Conservation (phyloP, 2,329 filamentous ascomycete genomes). For the Teratosphaeria pseudoeucalypti region DNA sequence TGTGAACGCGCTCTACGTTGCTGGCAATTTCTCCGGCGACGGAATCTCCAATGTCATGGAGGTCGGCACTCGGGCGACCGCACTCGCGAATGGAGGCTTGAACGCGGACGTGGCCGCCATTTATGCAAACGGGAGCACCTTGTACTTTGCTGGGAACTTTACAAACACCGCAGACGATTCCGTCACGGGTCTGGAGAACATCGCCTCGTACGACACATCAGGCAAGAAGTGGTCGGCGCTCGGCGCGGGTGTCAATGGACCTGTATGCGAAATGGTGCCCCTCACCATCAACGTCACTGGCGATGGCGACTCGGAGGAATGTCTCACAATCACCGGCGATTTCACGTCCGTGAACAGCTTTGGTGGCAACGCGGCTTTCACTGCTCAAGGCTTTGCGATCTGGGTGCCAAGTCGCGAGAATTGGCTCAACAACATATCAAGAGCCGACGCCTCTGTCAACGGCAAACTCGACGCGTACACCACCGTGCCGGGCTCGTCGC, state of each 20-base stretch:
- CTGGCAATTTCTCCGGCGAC: conserved; percentile 69
- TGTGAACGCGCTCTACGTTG: conserved; percentile 60
- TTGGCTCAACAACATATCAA: conserved; percentile 72
- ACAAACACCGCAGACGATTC: conserved; percentile 57
- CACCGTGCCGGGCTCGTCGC: conserved; percentile 51
- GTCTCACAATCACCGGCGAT: conserved; percentile 67
- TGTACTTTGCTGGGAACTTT: conserved; percentile 83
- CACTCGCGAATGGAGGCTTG: conserved; percentile 60
- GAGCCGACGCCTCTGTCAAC: conserved; percentile 53
- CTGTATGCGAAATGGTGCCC: conserved; percentile 63
- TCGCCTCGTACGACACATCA: conserved; percentile 64
- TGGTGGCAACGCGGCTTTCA: conserved; percentile 48
- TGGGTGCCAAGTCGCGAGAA: conserved; percentile 81
- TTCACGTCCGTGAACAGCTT: conserved; percentile 67
- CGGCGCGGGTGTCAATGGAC: conserved; percentile 76
- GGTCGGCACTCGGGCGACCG: conserved; percentile 53
- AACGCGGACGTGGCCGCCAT: conserved; percentile 69
- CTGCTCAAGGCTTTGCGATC: conserved; percentile 68
- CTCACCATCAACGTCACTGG: conserved; percentile 68
- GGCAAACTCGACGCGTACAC: conserved; percentile 65
- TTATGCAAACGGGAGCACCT: conserved; percentile 51
- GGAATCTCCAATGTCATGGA: conserved; percentile 66
- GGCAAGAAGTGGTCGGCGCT: conserved; percentile 65
- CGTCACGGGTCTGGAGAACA: conserved; percentile 56
- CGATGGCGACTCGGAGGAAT: conserved; percentile 53